phyloP scores from a whole-genome alignment of 23 red algal genomes.

The Gracilaria domingensis region DNA sequence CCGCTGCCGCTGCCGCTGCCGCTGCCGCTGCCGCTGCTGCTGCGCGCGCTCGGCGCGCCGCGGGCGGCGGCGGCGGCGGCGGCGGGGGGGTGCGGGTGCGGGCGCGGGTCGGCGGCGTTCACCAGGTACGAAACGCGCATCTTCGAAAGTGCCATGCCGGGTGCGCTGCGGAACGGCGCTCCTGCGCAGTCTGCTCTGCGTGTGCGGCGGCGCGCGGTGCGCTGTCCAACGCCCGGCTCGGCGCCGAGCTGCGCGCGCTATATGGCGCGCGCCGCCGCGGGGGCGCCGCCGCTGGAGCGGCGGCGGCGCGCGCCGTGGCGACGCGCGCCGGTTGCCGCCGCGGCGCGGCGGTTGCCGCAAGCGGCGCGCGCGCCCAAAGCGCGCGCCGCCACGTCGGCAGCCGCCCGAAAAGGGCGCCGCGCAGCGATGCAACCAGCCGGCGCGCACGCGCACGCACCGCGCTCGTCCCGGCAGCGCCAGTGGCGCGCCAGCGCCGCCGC shows the following conservation, averaged over 20 bases:
- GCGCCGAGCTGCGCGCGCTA: too few species aligned
- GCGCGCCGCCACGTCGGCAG: neutral
- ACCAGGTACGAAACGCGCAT: constrained; percentile 20
- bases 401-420: too few species aligned
- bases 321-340: neutral
- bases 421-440: too few species aligned
- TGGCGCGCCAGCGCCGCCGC: neutral
- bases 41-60: neutral
- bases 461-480: neutral
- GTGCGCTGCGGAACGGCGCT: too few species aligned
- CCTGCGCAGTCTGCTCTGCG: too few species aligned
- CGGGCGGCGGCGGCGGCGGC: constrained; percentile 8
- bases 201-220: too few species aligned
- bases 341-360: neutral
- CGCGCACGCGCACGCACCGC: too few species aligned
- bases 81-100: neutral
- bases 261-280: too few species aligned
- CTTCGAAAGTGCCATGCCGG: neutral
- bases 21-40: too few species aligned
- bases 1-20: neutral
- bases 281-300: too few species aligned
- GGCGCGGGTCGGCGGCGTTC: neutral
- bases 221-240: too few species aligned
- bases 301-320: too few species aligned
- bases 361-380: neutral